Evolutionary conservation across 1,284 basidiomycete genomes (phyloP).

Genomic region (Neonothopanus nambi): DNA sequence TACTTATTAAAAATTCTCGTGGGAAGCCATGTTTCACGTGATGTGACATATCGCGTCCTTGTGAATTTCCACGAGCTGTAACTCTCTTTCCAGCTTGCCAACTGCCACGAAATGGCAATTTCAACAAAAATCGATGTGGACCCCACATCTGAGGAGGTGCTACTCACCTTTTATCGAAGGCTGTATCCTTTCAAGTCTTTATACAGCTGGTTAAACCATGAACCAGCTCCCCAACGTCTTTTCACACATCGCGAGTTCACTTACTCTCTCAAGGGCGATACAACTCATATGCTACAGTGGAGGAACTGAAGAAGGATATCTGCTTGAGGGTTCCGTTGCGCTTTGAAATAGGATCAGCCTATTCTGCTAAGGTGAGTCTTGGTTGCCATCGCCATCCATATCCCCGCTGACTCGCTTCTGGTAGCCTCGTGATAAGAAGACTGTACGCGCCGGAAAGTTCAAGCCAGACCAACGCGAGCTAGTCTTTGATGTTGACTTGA

Average conservation of each 20-base stretch:
- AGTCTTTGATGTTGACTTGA: constrained; percentile 99
- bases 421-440: constrained; percentile 91
- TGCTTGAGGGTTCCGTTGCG: constrained; percentile 82
- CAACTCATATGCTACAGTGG: constrained; percentile 83
- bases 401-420: constrained; percentile 5
- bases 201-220: constrained; percentile 95
- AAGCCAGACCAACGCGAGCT: constrained; percentile 86
- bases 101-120: not conserved
- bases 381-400: not conserved
- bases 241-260: constrained; percentile 96
- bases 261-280: constrained; percentile 93
- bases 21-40: not conserved
- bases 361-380: constrained; percentile 77
- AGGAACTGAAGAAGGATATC: constrained; percentile 93
- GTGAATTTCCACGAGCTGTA: not conserved
- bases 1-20: not conserved
- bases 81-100: not conserved
- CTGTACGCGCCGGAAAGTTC: constrained; percentile 75
- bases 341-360: constrained; percentile 97
- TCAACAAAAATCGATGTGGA: constrained; percentile 7
- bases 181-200: constrained; percentile 95
- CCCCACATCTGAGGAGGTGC: constrained; percentile 46
- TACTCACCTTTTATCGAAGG: constrained; percentile 90
- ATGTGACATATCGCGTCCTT: not conserved
- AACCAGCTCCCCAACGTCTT: constrained; percentile 66